phyloP scores from a whole-genome alignment of 1,284 basidiomycete genomes.

The Fomitopsis betulina region DNA sequence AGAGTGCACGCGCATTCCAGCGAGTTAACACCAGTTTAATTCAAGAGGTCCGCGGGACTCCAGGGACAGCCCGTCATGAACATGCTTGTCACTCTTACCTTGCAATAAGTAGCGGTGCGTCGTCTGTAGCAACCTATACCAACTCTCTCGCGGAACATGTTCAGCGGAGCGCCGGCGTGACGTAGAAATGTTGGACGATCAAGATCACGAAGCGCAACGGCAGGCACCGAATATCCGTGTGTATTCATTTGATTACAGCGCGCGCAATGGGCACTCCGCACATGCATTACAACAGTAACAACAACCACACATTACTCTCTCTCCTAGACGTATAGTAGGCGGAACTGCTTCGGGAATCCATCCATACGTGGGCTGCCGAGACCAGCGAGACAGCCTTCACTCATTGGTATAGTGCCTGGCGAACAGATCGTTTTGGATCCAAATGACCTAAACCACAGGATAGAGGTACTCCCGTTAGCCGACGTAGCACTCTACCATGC shows the following conservation, averaged over 20 bases:
- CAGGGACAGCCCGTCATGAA: background rate
- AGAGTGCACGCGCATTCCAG: background rate
- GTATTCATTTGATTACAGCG: background rate
- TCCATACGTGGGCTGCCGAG: background rate
- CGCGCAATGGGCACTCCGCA: background rate
- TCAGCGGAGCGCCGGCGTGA: background rate
- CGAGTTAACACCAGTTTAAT: background rate
- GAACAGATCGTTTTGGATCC: constrained; percentile 48
- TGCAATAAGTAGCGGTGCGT: background rate
- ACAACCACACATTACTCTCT: background rate
- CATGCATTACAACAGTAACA: background rate
- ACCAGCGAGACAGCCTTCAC: constrained; percentile 9
- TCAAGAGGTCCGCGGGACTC: background rate
- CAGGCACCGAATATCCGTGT: background rate
- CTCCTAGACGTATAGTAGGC: background rate
- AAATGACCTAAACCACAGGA: constrained; percentile 30
- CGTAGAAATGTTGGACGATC: background rate
- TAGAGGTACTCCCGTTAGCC: background rate
- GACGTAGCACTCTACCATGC: background rate
- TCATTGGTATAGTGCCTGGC: constrained; percentile 37
- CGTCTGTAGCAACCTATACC: background rate
- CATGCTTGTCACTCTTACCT: background rate
- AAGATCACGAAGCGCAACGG: background rate
- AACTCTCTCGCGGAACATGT: background rate
- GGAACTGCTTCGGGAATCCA: background rate